Percentiles rank a stretch among this genome's conserved stretches.
These are phyloP conservation scores for Astrothelium subdiscretum DNA, from an alignment of 495 filamentous ascomycete genomes.

Conservation along the genomic window DNA sequence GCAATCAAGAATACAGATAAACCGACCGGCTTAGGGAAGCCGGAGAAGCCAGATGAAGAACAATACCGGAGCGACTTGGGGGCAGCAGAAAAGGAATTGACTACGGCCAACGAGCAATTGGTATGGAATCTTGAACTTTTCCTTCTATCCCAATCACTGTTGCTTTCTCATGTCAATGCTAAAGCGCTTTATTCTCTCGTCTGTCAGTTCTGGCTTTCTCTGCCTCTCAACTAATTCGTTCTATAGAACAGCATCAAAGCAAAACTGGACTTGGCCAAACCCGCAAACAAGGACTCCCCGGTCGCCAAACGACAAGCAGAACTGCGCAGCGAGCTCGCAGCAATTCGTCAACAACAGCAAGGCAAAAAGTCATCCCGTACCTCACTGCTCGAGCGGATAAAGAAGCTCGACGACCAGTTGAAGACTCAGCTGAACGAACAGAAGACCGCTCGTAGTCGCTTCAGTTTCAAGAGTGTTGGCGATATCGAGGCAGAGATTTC, in stretches of 20 bases:
- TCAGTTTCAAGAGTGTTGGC: conserved; percentile 73
- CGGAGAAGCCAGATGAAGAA: conserved; percentile 59
- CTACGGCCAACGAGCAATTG: conserved; percentile 57
- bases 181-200: not conserved
- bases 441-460: conserved; percentile 63
- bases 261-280: conserved; percentile 68
- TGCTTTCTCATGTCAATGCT: not conserved
- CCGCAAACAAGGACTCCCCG: conserved; percentile 64
- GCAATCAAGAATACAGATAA: conserved; percentile 12
- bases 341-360: conserved; percentile 72
- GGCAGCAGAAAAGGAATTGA: conserved; percentile 73
- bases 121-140: conserved; percentile 38
- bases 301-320: conserved; percentile 67
- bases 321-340: conserved; percentile 55
- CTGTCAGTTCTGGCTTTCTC: not conserved
- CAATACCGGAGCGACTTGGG: conserved; percentile 58
- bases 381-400: conserved; percentile 73
- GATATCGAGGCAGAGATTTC: conserved; percentile 77
- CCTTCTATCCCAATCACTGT: not conserved
- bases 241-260: conserved; percentile 66
- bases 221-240: not conserved
- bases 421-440: conserved; percentile 72
- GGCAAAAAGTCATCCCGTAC: conserved; percentile 68
- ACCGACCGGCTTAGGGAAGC: conserved; percentile 22
- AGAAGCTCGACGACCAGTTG: conserved; percentile 68